Conservation (phyloP, 331 rosid species). For the Quercus lobata region DNA sequence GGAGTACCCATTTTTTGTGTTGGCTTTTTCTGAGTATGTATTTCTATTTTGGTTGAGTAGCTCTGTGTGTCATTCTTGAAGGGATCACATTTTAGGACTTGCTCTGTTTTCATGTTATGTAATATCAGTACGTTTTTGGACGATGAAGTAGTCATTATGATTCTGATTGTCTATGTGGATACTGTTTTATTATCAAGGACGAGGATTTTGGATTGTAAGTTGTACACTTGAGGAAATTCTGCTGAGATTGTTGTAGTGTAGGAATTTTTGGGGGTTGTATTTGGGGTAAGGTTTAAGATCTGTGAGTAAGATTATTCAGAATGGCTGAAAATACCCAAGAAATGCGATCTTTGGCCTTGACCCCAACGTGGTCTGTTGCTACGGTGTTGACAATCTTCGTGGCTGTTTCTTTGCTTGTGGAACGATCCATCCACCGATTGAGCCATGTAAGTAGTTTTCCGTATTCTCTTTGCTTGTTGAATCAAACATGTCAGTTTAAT, state of each 20-base stretch:
- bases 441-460: slow-evolving; percentile 60
- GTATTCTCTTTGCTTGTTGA: slow-evolving; percentile 8
- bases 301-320: slow-evolving; percentile 20
- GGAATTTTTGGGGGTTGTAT: slow-evolving; percentile 16
- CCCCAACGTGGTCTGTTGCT: slow-evolving; percentile 99
- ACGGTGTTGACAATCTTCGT: slow-evolving; percentile 89
- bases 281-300: slow-evolving; percentile 21
- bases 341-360: slow-evolving; percentile 85
- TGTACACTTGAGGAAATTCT: not conserved
- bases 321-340: slow-evolving; percentile 59
- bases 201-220: not conserved
- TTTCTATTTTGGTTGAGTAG: not conserved
- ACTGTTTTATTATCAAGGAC: not conserved
- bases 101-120: slow-evolving; percentile 1
- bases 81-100: slow-evolving; percentile 6
- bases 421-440: slow-evolving; percentile 86
- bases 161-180: not conserved
- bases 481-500: not conserved
- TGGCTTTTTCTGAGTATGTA: not conserved
- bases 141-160: not conserved
- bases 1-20: not conserved
- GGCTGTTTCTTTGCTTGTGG: slow-evolving; percentile 91
- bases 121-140: not conserved
- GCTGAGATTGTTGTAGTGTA: not conserved
- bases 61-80: not conserved